Conservation (phyloP, 805 yeast species). For the Zygosaccharomyces kombuchaensis region DNA sequence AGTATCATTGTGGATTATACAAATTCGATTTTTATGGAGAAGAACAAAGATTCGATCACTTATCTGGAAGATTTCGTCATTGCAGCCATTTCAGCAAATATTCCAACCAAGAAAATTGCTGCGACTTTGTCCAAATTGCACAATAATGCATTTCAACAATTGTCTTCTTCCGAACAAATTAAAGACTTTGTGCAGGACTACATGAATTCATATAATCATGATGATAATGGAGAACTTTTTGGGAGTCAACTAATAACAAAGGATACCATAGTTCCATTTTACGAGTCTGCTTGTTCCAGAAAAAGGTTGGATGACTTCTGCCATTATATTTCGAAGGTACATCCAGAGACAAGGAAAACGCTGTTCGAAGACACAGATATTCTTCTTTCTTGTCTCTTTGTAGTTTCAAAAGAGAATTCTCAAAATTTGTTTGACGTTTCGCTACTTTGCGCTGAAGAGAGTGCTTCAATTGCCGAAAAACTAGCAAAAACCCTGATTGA, state of each 20-base stretch:
- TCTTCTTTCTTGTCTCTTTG: slow-evolving; percentile 14
- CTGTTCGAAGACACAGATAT: slow-evolving; percentile 19
- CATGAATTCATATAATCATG: slow-evolving; percentile 27
- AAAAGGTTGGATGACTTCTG: slow-evolving; percentile 22
- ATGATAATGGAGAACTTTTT: slow-evolving; percentile 28
- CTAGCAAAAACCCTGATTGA: slow-evolving; percentile 14
- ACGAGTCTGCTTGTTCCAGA: slow-evolving; percentile 23
- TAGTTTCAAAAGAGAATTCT: slow-evolving; percentile 10
- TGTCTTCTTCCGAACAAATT: slow-evolving; percentile 18
- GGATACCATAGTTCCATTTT: slow-evolving; percentile 36
- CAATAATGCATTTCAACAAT: not conserved
- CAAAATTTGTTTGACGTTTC: slow-evolving; percentile 12
- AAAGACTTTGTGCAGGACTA: slow-evolving; percentile 21
- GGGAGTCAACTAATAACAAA: slow-evolving; percentile 33
- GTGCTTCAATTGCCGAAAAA: slow-evolving; percentile 12
- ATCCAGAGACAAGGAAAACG: not conserved
- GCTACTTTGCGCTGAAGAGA: slow-evolving; percentile 9
- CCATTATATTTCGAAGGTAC: slow-evolving; percentile 17
- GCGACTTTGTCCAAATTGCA: slow-evolving; percentile 29
- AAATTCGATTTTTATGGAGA: slow-evolving; percentile 22
- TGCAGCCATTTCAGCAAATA: slow-evolving; percentile 17
- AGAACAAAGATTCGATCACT: slow-evolving; percentile 10
- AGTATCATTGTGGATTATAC: slow-evolving; percentile 34
- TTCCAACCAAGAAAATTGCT: slow-evolving; percentile 27
- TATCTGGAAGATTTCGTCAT: slow-evolving; percentile 22